Conservation (phyloP, 2,329 filamentous ascomycete species). For the Aspergillus japonicus region DNA sequence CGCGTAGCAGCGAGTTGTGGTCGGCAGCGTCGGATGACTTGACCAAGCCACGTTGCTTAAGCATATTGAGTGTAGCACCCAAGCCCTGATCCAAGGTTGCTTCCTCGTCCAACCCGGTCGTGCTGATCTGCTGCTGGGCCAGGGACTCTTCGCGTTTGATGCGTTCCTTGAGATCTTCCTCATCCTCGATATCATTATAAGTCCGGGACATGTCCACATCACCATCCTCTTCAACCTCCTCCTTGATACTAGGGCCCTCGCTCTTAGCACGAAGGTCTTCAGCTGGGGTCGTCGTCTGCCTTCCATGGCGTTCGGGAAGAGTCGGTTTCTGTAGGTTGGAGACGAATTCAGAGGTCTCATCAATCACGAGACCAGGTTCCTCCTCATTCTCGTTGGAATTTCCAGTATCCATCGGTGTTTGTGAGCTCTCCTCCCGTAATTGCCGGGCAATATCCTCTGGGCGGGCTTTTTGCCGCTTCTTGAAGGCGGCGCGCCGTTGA, state of each 20-base stretch:
- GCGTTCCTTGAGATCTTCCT: constrained; percentile 51
- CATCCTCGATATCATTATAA: constrained; percentile 53
- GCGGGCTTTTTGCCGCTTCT: constrained; percentile 83
- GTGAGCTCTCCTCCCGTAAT: constrained; percentile 62
- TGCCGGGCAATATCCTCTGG: constrained; percentile 86
- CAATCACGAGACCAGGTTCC: constrained; percentile 75
- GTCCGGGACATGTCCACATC: constrained; percentile 55
- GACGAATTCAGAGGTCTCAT: constrained; percentile 94
- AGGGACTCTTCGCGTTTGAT: constrained; percentile 49
- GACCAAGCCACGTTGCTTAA: constrained; percentile 82
- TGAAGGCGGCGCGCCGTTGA: constrained; percentile 80
- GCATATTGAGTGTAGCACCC: constrained; percentile 75
- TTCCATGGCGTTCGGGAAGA: constrained; percentile 53
- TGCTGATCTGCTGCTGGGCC: constrained; percentile 50
- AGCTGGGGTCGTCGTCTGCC: constrained; percentile 35
- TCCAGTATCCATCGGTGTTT: constrained; percentile 59
- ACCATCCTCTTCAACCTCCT: constrained; percentile 49
- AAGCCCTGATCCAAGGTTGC: constrained; percentile 74
- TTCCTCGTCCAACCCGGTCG: constrained; percentile 80
- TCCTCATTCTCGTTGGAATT: constrained; percentile 54
- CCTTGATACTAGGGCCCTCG: constrained; percentile 19
- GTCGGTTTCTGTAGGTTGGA: constrained; percentile 73
- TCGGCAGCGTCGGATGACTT: constrained; percentile 62
- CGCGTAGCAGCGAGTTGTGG: constrained; percentile 65
- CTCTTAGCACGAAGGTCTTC: constrained; percentile 28